A percentile compares a stretch with the other conserved stretches of the same genome.
These are phyloP conservation scores for Globisporangium radiosum DNA, from an alignment of 352 stramenopile genomes.

Conservation along the genomic window DNA sequence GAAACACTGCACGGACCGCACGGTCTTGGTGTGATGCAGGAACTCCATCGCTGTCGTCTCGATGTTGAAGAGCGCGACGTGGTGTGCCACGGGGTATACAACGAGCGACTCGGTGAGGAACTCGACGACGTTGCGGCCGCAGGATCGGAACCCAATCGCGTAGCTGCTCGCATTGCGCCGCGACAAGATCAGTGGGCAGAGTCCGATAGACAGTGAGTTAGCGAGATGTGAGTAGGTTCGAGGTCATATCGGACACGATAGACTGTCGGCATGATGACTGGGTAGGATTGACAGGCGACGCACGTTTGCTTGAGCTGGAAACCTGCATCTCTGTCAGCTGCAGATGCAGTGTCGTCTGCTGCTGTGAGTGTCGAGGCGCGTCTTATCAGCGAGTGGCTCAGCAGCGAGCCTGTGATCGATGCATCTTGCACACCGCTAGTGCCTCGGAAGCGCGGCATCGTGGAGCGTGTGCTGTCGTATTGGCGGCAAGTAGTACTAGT, in stretches of 20 bases:
- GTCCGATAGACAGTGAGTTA: not conserved
- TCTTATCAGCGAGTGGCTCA: not conserved
- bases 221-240: too few species aligned
- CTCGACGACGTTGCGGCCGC: slow-evolving; percentile 36
- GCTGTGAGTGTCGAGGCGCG: not conserved
- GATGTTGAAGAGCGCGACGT: slow-evolving; percentile 55
- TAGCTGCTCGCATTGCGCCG: slow-evolving; percentile 20
- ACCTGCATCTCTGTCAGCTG: slow-evolving; percentile 26
- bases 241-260: too few species aligned
- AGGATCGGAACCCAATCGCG: slow-evolving; percentile 34
- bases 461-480: too few species aligned
- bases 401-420: not conserved
- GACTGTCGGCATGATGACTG: too few species aligned
- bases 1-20: slow-evolving; percentile 59
- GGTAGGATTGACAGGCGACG: slow-evolving; percentile 2
- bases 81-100: slow-evolving; percentile 61
- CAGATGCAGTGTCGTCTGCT: too few species aligned
- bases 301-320: slow-evolving; percentile 35
- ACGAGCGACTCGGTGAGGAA: slow-evolving; percentile 51
- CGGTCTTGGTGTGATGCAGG: slow-evolving; percentile 43
- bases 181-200: not conserved
- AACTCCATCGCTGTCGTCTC: slow-evolving; percentile 68
- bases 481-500: too few species aligned
- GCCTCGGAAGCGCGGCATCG: not conserved
- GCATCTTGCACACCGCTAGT: not conserved